Evolutionary conservation across 139 green algal species (phyloP), one percentile per base, ranked within the genome.

Genomic region (Coelastrella sp.): DNA sequence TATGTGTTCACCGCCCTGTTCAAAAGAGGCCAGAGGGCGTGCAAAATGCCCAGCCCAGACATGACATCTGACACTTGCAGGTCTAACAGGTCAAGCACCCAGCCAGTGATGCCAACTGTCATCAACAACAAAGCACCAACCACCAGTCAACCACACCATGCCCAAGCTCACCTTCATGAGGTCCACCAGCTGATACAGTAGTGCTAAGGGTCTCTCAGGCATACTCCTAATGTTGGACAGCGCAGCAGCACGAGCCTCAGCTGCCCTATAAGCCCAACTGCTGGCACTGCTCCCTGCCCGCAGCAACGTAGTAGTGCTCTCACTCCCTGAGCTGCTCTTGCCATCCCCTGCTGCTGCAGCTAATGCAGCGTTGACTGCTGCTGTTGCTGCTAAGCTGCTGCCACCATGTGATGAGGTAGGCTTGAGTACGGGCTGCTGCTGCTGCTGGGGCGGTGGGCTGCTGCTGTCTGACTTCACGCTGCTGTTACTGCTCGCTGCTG

Each of bases 161-260:
- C 32, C 6, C 74, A 17, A 8, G 23, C 87, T 16, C 71, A 95
- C 93, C 91, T 95, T 94, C 85, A 97, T 93, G 23, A 97, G 93
- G 60, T 92, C 91, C 78, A 96, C 93, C 82, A 99, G 90, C 74
- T 93, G 81, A 14, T 92, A 91, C 64, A 99, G 93, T 77, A 97
- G 94, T 22, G 78, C 77, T 80, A 98, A 93, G 19, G 96, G 93
- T n/a, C 96, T 89, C 54, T 94, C 88, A 2, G 97, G 97, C 94
- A 99, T 91, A 6, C 47, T 57, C 65, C 66, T 80, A 58, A 68
- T 89, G 65, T 65, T 83, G 17, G 75, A 80, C 81, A 85, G 14
- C 19, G 89, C 81, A 73, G 89, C 89, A 66, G 74, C 73, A 47
- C 89, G 82, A 0, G 83, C 82, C 74, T 90, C 82, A 56, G 82